These are phyloP conservation scores for Rostrohypoxylon terebratum DNA, from an alignment of 495 filamentous ascomycete genomes.

Conservation along the genomic window DNA sequence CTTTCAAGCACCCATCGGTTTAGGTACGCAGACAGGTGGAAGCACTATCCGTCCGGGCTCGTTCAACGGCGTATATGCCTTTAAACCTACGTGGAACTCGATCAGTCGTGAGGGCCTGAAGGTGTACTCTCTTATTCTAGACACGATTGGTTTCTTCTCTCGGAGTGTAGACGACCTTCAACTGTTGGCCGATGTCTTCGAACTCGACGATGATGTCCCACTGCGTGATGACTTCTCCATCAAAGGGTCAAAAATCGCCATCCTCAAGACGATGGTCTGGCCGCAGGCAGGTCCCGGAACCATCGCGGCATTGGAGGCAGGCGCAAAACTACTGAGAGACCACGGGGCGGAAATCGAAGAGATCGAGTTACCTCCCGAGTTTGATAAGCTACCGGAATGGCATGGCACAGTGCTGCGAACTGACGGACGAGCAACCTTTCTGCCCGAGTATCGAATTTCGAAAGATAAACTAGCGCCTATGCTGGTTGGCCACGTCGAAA, in stretches of 20 bases:
- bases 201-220: slow-evolving; percentile 59
- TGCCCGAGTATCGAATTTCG: slow-evolving; percentile 58
- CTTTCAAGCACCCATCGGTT: slow-evolving; percentile 59
- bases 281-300: slow-evolving; percentile 61
- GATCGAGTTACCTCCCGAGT: slow-evolving; percentile 59
- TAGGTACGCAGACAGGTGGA: slow-evolving; percentile 66
- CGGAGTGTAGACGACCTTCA: slow-evolving; percentile 63
- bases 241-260: slow-evolving; percentile 58
- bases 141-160: slow-evolving; percentile 66
- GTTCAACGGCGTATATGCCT: slow-evolving; percentile 65
- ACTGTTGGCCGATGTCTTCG: slow-evolving; percentile 61
- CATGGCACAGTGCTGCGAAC: slow-evolving; percentile 54
- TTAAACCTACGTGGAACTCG: slow-evolving; percentile 69
- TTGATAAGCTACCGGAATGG: slow-evolving; percentile 57
- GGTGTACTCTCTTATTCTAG: slow-evolving; percentile 60
- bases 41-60: slow-evolving; percentile 64
- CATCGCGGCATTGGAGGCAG: slow-evolving; percentile 56
- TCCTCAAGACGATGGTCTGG: slow-evolving; percentile 63
- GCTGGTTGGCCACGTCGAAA: slow-evolving; percentile 60
- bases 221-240: slow-evolving; percentile 48
- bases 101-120: slow-evolving; percentile 66
- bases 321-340: slow-evolving; percentile 51
- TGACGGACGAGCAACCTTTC: slow-evolving; percentile 59
- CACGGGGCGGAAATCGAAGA: slow-evolving; percentile 61
- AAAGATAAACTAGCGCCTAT: slow-evolving; percentile 54